A percentile compares a stretch with the other conserved stretches of the same genome.
Conservation (phyloP, 306 rosid species). For the Malus fusca region DNA sequence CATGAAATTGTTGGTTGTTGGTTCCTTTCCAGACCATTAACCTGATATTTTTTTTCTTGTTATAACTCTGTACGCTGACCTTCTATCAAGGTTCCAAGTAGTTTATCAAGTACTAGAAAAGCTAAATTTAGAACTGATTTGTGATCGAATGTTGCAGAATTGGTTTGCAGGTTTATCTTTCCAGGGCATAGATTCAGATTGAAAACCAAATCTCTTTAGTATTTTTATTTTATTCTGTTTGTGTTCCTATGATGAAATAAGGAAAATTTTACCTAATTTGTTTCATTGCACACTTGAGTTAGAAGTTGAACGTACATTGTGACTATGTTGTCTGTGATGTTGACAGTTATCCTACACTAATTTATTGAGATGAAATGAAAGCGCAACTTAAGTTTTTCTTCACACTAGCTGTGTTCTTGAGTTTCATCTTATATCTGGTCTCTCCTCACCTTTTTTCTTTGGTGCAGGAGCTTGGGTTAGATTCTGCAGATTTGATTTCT, state of each 20-base stretch:
- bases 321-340: background rate
- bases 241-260: background rate
- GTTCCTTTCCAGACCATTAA: background rate
- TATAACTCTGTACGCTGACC: background rate
- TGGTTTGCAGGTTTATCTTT: background rate
- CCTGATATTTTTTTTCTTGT: background rate
- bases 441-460: background rate
- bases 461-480: constrained; percentile 76
- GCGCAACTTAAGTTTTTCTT: constrained; percentile 1
- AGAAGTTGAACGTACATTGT: background rate
- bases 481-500: constrained; percentile 85
- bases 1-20: background rate
- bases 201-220: too few relatives aligned
- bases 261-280: background rate
- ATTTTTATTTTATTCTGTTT: too few relatives aligned
- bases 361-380: background rate
- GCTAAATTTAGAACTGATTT: background rate
- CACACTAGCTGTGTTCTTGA: constrained; percentile 2
- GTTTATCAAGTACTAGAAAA: background rate
- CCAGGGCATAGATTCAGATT: background rate
- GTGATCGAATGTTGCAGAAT: background rate
- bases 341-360: background rate
- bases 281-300: background rate
- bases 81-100: too few relatives aligned
- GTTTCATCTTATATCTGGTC: constrained; percentile 9